Conservation (phyloP, 768 basidiomycete species). For the Auricularia cornea region DNA sequence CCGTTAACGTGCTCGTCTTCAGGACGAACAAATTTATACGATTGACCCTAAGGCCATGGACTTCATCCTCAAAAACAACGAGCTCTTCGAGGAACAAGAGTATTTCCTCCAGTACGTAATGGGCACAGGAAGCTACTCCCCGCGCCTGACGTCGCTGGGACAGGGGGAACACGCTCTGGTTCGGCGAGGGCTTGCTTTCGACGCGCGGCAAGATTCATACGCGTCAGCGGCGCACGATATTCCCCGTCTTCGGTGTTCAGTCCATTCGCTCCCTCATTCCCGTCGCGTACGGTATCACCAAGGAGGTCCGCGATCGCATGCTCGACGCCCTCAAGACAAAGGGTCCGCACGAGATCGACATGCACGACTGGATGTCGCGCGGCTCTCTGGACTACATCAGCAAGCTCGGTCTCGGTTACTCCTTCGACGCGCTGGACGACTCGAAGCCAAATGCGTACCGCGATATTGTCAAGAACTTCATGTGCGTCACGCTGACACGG, state of each 20-base stretch:
- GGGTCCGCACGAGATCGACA: constrained; percentile 24
- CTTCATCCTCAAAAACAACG: neutral
- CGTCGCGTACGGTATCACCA: constrained; percentile 35
- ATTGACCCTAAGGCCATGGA: neutral
- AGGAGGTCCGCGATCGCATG: constrained; percentile 26
- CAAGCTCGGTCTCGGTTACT: constrained; percentile 40
- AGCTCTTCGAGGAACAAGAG: neutral
- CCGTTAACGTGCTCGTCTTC: neutral
- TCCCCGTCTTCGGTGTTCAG: constrained; percentile 39
- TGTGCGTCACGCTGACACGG: neutral
- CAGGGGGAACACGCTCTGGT: constrained; percentile 38
- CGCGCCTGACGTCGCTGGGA: too few species aligned
- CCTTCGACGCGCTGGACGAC: constrained; percentile 40
- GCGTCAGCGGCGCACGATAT: constrained; percentile 36
- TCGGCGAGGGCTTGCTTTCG: constrained; percentile 39
- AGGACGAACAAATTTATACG: neutral
- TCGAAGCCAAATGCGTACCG: constrained; percentile 35
- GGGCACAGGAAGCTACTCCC: neutral
- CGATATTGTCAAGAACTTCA: constrained; percentile 29
- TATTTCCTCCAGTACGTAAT: neutral
- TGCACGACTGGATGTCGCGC: constrained; percentile 30
- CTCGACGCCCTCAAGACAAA: constrained; percentile 5
- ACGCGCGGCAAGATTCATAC: constrained; percentile 23
- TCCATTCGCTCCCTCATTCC: constrained; percentile 39
- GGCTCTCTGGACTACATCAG: constrained; percentile 43